Base-by-base conservation (phyloP, 1,284 basidiomycete species). In the Boletus calvinii region DNA sequence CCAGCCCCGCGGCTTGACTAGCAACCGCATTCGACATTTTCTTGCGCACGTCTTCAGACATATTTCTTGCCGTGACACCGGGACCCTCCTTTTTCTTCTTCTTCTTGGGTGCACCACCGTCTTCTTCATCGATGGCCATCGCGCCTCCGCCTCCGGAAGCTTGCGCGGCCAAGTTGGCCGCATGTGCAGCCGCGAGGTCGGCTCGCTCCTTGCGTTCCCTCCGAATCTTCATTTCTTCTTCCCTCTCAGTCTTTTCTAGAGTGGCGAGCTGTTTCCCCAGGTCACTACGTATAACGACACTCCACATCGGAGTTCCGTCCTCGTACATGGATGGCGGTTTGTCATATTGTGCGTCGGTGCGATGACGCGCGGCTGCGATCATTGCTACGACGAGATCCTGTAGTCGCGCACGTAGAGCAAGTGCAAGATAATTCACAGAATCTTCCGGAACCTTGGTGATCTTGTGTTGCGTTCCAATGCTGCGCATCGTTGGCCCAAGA, bases 21-120 rank as follows among this genome's bases (percentile, higher is more conserved):
- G 92, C 91, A 5, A 89, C 87, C 30, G 88, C 88, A 66, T 93
- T 92, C 40, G 87, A 89, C 83, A 93, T 84, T 66, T 91, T 91
- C 77, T 93, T 93, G 59, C 86, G 76, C 59, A 92, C 87, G 62
- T 93, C 91, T 68, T 92, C 91, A 2, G 84, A 85, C 87, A 94
- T 91, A 65, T 92, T 93, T 52, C 85, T 76, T 46, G 90, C 89
- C 0, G 87, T 89, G 10, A 91, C 87, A 3, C 88, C 88, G 0
- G 90, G 89, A 0, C 90, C 90, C 29, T 90, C 86, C 67, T 87
- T 88, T 66, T 91, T 90, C 69, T 85, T 81, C 71, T 92, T 91
- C 74, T 89, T 90, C 75, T 90, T 90, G 42, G 79, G 72, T n/a
- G 75, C 78, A 18, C 73, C 73, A 4, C 72, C 79, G 4, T 74